Evolutionary conservation across 805 yeast genomes (phyloP).

Genomic region (Lipomyces yamanashiensis): DNA sequence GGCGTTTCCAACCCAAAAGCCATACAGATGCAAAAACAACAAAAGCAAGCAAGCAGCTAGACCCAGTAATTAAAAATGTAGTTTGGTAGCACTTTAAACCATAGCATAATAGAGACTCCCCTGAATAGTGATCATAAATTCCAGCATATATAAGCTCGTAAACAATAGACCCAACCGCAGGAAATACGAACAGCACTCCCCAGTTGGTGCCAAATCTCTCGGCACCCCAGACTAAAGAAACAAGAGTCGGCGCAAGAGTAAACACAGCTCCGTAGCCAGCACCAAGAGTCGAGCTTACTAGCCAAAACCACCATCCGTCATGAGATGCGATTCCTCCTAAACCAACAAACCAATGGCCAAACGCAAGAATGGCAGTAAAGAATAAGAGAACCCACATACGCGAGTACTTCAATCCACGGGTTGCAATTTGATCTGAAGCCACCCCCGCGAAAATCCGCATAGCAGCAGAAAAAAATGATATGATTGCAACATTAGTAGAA

Average conservation of each 20-base stretch:
- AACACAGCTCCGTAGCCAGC: slow-evolving; percentile 79
- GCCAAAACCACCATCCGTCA: slow-evolving; percentile 37
- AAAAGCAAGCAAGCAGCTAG: slow-evolving; percentile 38
- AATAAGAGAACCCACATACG: slow-evolving; percentile 46
- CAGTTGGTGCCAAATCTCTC: slow-evolving; percentile 89
- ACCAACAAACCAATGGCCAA: slow-evolving; percentile 38
- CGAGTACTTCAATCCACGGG: slow-evolving; percentile 40
- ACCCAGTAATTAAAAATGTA: slow-evolving; percentile 42
- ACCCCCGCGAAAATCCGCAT: slow-evolving; percentile 72
- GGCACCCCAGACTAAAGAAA: slow-evolving; percentile 85
- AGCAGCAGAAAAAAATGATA: slow-evolving; percentile 69
- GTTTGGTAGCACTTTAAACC: slow-evolving; percentile 39
- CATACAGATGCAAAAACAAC: slow-evolving; percentile 23
- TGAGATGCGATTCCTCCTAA: slow-evolving; percentile 27
- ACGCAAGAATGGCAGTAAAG: slow-evolving; percentile 42
- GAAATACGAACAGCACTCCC: slow-evolving; percentile 87
- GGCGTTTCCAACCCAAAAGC: slow-evolving; percentile 26
- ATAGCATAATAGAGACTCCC: slow-evolving; percentile 27
- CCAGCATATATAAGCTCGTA: slow-evolving; percentile 74
- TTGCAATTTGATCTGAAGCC: slow-evolving; percentile 62
- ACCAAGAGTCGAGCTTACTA: slow-evolving; percentile 63
- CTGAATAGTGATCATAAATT: slow-evolving; percentile 56
- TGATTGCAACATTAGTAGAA: slow-evolving; percentile 55
- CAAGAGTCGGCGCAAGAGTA: slow-evolving; percentile 83
- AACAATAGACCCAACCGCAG: slow-evolving; percentile 76